phyloP scores from a whole-genome alignment of 495 filamentous ascomycete genomes.

The Gamarada debralockiae region DNA sequence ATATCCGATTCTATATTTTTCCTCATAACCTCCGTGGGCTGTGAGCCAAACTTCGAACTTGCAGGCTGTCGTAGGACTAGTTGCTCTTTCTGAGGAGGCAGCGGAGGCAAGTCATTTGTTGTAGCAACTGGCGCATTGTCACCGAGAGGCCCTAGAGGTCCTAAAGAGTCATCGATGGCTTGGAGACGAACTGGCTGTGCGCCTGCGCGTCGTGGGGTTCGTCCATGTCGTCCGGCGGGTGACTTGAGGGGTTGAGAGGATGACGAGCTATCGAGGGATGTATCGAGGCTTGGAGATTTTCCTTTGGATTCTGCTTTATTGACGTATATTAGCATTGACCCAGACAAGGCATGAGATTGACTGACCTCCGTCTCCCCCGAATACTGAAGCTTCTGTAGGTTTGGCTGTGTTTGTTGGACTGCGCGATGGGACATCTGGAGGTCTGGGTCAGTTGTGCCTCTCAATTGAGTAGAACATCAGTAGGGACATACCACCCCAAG shows the following conservation, averaged over 20 bases:
- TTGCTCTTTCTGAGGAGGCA: slow-evolving; percentile 84
- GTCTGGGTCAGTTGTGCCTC: slow-evolving; percentile 1
- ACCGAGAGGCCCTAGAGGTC: slow-evolving; percentile 84
- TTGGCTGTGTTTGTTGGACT: slow-evolving; percentile 8
- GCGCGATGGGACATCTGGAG: slow-evolving; percentile 24
- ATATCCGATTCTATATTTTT: slow-evolving; percentile 59
- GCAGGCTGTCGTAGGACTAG: slow-evolving; percentile 51
- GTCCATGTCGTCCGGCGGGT: slow-evolving; percentile 19
- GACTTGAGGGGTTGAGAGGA: slow-evolving; percentile 22
- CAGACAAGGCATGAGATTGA: neutral
- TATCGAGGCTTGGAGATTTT: too few species aligned
- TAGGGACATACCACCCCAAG: slow-evolving; percentile 59
- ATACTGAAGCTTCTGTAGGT: slow-evolving; percentile 12
- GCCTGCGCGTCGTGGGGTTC: slow-evolving; percentile 67
- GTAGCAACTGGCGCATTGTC: slow-evolving; percentile 44
- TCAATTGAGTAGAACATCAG: neutral
- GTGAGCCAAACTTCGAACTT: slow-evolving; percentile 40
- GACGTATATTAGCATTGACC: too few species aligned
- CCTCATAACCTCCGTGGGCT: slow-evolving; percentile 27
- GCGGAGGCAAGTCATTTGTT: slow-evolving; percentile 66
- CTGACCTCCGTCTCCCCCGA: slow-evolving; percentile 17
- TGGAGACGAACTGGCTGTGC: slow-evolving; percentile 81
- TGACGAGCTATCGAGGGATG: slow-evolving; percentile 15
- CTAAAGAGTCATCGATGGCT: slow-evolving; percentile 84
- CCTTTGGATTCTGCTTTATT: too few species aligned